phyloP scores from a whole-genome alignment of 257 asterid genomes.

The Hygrophila difformis region DNA sequence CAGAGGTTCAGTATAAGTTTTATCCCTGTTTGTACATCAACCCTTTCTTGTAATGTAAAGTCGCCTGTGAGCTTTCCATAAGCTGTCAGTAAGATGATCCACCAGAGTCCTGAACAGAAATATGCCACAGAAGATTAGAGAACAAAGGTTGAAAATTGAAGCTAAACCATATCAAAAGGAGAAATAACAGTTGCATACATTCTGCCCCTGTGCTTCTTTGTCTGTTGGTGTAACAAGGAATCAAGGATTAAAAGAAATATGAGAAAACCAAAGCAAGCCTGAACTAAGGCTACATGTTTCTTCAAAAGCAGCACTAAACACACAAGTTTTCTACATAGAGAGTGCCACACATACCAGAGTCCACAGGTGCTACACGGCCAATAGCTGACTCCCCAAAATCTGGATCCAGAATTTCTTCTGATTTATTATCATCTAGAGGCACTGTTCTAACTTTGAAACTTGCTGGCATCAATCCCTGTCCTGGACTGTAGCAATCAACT shows the following conservation, averaged over 20 bases:
- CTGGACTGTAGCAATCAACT: slow-evolving; percentile 98
- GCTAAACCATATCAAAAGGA: too few relatives aligned
- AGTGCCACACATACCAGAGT: slow-evolving; percentile 51
- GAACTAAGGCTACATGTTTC: background rate
- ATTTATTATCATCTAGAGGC: slow-evolving; percentile 69
- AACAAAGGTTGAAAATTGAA: background rate
- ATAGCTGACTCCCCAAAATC: slow-evolving; percentile 97
- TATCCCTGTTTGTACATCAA: slow-evolving; percentile 91
- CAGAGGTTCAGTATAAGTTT: slow-evolving; percentile 80
- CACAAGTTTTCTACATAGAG: background rate
- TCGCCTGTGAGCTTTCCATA: slow-evolving; percentile 95
- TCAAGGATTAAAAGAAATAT: too few relatives aligned
- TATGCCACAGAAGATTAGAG: background rate
- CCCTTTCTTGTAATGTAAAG: slow-evolving; percentile 77
- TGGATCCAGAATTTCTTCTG: slow-evolving; percentile 90
- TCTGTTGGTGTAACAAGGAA: too few relatives aligned
- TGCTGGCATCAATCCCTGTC: slow-evolving; percentile 98
- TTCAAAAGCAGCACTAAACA: background rate
- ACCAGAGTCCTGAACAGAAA: slow-evolving; percentile 70
- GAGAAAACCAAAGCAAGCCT: too few relatives aligned
- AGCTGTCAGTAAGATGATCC: slow-evolving; percentile 90
- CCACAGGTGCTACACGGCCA: slow-evolving; percentile 99
- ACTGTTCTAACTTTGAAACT: slow-evolving; percentile 89
- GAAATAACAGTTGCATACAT: too few relatives aligned
- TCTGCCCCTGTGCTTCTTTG: too few relatives aligned